Evolutionary conservation across 805 yeast species (phyloP).

Genomic region (Grigorovia jiainica): DNA sequence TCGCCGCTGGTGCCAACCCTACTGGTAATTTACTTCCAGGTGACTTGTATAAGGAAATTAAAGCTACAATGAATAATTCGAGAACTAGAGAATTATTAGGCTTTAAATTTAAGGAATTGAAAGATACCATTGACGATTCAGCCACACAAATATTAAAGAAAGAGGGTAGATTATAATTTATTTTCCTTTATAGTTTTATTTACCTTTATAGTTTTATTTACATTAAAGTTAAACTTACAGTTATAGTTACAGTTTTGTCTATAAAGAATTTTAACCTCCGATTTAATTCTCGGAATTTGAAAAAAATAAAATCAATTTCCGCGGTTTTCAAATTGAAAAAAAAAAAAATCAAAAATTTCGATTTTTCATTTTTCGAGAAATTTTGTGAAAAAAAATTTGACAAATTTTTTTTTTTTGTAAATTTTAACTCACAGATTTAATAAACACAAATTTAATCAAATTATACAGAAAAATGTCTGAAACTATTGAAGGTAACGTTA

Average conservation of each 20-base stretch:
- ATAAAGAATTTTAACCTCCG: too few species aligned
- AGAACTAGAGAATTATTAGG: constrained; percentile 17
- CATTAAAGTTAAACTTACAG: too few species aligned
- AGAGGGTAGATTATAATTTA: constrained; percentile 8
- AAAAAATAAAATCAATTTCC: too few species aligned
- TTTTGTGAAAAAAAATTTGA: not conserved
- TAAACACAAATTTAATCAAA: not conserved
- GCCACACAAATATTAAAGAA: constrained; percentile 17
- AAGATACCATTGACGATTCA: constrained; percentile 16
- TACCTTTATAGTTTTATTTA: too few species aligned
- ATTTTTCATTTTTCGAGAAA: too few species aligned
- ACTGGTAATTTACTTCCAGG: constrained; percentile 27
- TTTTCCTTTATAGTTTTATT: too few species aligned
- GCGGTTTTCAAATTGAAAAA: too few species aligned
- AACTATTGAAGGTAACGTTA: constrained; percentile 32
- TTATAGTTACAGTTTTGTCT: too few species aligned
- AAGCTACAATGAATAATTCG: constrained; percentile 10
- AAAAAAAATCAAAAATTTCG: too few species aligned
- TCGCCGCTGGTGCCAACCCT: too few species aligned
- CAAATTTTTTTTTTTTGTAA: not conserved
- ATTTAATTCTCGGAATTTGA: too few species aligned
- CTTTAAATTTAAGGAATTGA: constrained; percentile 14
- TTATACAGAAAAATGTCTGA: constrained; percentile 22
- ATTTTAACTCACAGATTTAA: not conserved
- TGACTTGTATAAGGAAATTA: not conserved